Evolutionary conservation across 140 eudicot species (phyloP), one percentile per base, ranked within the genome.

Genomic region (Anethum foeniculum): DNA sequence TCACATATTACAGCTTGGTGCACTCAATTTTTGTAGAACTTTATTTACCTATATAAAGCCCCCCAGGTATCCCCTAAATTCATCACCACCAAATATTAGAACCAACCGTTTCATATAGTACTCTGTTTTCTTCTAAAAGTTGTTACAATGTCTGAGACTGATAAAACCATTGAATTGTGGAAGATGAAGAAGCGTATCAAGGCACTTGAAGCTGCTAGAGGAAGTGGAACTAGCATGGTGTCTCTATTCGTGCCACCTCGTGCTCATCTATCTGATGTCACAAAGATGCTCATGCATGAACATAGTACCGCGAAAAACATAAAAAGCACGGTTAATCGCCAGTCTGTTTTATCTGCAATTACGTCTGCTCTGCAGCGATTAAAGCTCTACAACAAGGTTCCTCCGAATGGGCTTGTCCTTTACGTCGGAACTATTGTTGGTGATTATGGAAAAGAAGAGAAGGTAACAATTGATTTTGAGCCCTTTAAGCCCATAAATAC

Each of bases 401-500:
- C 86, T 79, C 83, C 86, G 15, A 83, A 83, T 64, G 86, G 86
- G 0, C 86, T 83, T 23, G 86, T 83, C 52, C 80, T 83, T 54
- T 83, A 83, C 32, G 79, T 79, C 75, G 86, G 83, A 78, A 83
- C 86, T 65, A 83, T 83, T 79, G 82, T 79, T 27, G 79, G 69
- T 46, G 83, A 83, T 8, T 76, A 79, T 64, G 86, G 86, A 6
- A 49, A 83, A 83, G 77, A 83, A 60, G 80, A 83, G 80, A 83
- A 83, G 67, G 80, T 79, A 7, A 73, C 83, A 10, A 72, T 79
- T 60, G 86, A 83, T 75, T 83, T 83, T 34, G 86, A 83, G 27
- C 83, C 86, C 18, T 83, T 83, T 79, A 83, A 75, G 80, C 83
- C 86, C 18, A 83, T 83, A 78, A 83, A 83, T 56, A 79, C 86